Evolutionary conservation across 2,329 filamentous ascomycete species (phyloP).

Genomic region (Nothopassalora personata): DNA sequence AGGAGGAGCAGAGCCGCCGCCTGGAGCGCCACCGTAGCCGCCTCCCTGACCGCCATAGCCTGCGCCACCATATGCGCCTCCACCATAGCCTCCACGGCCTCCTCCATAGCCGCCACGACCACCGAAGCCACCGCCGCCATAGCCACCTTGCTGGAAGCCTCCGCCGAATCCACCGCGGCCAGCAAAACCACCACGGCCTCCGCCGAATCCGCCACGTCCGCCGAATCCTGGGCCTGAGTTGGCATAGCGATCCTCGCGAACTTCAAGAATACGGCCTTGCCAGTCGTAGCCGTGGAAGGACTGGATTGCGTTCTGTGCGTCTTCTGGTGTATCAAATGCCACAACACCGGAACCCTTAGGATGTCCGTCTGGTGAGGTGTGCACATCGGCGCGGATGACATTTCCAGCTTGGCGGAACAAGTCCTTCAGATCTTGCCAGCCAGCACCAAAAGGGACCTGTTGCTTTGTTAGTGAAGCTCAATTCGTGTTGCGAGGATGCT

Average conservation of each 20-base stretch:
- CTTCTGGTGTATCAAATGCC: conserved; percentile 89
- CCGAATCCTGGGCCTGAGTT: conserved; percentile 46
- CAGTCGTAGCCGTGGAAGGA: conserved; percentile 99
- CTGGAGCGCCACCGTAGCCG: conserved; percentile 32
- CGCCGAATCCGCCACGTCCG: conserved; percentile 41
- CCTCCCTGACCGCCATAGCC: conserved; percentile 28
- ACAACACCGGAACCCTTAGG: conserved; percentile 97
- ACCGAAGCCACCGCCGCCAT: conserved; percentile 47
- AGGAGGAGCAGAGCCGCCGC: conserved; percentile 45
- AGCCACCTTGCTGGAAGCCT: conserved; percentile 12
- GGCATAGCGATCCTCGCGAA: conserved; percentile 93
- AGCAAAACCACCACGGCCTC: conserved; percentile 57
- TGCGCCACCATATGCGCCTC: conserved; percentile 43
- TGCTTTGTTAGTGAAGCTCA: conserved; percentile 24
- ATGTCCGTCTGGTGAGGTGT: conserved; percentile 82
- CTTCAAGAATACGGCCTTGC: conserved; percentile 89
- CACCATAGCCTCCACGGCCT: conserved; percentile 48
- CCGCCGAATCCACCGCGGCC: conserved; percentile 47
- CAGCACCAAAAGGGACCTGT: conserved; percentile 93
- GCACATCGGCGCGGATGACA: conserved; percentile 92
- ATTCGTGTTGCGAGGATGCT: conserved; percentile 46
- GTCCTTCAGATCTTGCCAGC: conserved; percentile 99
- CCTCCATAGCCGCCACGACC: conserved; percentile 48
- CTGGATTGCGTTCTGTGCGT: conserved; percentile 90
- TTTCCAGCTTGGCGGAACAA: conserved; percentile 92